These are phyloP conservation scores for Luvunga scandens DNA, from an alignment of 345 rosid species.

Conservation along the genomic window DNA sequence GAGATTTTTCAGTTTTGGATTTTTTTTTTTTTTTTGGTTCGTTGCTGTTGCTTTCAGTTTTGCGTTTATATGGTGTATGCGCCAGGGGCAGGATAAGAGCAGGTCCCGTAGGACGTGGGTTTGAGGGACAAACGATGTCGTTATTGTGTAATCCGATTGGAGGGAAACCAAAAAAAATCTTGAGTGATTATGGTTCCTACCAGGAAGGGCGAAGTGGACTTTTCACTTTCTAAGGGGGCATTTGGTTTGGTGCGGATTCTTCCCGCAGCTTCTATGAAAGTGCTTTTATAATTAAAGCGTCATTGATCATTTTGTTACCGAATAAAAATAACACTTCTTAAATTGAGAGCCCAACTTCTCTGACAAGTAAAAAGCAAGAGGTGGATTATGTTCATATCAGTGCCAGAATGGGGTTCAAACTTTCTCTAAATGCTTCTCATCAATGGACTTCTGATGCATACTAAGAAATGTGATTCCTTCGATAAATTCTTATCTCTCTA, in stretches of 20 bases:
- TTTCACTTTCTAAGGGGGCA: not conserved
- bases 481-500: not conserved
- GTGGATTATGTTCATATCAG: not conserved
- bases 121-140: not conserved
- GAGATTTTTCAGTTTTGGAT: not conserved
- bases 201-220: not conserved
- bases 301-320: no score
- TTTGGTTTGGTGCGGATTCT: not conserved
- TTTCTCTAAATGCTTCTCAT: not conserved
- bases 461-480: no score
- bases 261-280: no score
- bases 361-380: no score
- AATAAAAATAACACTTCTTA: no score
- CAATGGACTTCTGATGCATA: no score
- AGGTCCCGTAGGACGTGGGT: not conserved
- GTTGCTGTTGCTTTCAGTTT: not conserved
- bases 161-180: constrained; percentile 14
- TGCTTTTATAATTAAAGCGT: no score
- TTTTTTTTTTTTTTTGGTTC: not conserved
- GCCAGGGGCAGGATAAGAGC: not conserved
- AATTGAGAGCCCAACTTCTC: no score
- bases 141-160: not conserved
- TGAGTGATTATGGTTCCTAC: not conserved
- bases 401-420: not conserved
- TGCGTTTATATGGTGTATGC: not conserved